Conservation (phyloP, 306 rosid genomes). For the Hylodesmum podocarpum region DNA sequence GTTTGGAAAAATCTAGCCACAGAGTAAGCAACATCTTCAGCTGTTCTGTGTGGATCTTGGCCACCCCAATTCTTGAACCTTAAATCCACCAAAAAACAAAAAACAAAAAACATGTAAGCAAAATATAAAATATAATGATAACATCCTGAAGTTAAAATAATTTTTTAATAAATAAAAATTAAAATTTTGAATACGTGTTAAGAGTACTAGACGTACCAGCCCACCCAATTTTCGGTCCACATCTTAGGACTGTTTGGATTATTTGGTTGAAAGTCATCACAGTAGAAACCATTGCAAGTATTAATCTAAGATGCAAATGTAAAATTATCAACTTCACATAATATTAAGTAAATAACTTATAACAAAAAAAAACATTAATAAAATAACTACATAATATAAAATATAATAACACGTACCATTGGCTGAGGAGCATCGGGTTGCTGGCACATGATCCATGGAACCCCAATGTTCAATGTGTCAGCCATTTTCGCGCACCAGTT, state of each 20-base stretch:
- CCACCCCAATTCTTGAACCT: slow-evolving; percentile 70
- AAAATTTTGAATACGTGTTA: background rate
- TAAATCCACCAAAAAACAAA: background rate
- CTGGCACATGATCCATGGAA: slow-evolving; percentile 76
- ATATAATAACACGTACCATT: slow-evolving; percentile 28
- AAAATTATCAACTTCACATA: background rate
- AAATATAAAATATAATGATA: background rate
- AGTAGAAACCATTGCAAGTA: slow-evolving; percentile 67
- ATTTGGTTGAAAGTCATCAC: slow-evolving; percentile 48
- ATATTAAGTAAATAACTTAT: too few species aligned
- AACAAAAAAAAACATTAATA: too few species aligned
- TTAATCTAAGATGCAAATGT: slow-evolving; percentile 36
- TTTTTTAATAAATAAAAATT: background rate
- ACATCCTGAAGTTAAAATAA: background rate
- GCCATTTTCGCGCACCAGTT: slow-evolving; percentile 62
- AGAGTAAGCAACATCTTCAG: slow-evolving; percentile 58
- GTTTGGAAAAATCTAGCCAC: slow-evolving; percentile 60
- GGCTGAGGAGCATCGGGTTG: slow-evolving; percentile 52
- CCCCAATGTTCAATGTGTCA: slow-evolving; percentile 41
- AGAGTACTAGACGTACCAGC: slow-evolving; percentile 42
- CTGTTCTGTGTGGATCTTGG: slow-evolving; percentile 53
- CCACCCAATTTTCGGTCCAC: slow-evolving; percentile 72
- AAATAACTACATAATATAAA: background rate
- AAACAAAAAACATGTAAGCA: too few species aligned
- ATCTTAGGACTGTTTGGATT: slow-evolving; percentile 55